Percentiles rank a stretch among this genome's conserved stretches.
Evolutionary conservation across 495 filamentous ascomycete genomes (phyloP).

Genomic region (Venustampulla echinocandica): DNA sequence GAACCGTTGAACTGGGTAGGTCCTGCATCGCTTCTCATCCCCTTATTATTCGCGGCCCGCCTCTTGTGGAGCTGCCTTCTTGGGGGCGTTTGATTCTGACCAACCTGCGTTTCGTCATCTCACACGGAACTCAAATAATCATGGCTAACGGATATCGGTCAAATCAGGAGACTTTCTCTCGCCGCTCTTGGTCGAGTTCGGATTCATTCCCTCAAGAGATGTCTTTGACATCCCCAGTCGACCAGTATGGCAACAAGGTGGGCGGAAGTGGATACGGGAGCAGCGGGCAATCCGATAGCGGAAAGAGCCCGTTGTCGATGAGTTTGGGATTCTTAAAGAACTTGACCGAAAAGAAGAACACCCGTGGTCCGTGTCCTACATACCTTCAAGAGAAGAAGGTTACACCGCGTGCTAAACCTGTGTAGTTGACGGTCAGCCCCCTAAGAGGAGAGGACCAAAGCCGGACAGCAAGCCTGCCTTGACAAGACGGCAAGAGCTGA

Average conservation of each 20-base stretch:
- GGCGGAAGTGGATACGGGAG: constrained; percentile 20
- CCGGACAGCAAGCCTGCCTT: constrained; percentile 92
- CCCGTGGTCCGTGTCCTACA: constrained; percentile 44
- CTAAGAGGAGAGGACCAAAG: constrained; percentile 88
- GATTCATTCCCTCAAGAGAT: constrained; percentile 11
- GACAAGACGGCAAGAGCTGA: constrained; percentile 89
- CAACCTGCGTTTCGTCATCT: constrained; percentile 1
- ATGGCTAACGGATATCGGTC: constrained; percentile 14
- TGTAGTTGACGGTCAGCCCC: constrained; percentile 64
- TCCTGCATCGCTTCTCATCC: constrained; percentile 13
- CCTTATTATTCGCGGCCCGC: background rate
- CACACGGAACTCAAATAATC: background rate
- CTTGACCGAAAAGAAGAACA: constrained; percentile 54
- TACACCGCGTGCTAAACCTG: constrained; percentile 3
- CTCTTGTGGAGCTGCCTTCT: background rate
- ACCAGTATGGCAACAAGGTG: constrained; percentile 20
- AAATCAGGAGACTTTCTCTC: background rate
- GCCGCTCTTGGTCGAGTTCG: constrained; percentile 2
- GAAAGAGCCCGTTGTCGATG: constrained; percentile 45
- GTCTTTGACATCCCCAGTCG: constrained; percentile 18
- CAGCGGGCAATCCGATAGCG: constrained; percentile 25
- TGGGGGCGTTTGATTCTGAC: background rate
- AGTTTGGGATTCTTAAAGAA: constrained; percentile 51
- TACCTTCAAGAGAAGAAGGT: constrained; percentile 4
- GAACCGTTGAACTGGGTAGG: constrained; percentile 5